Conservation (phyloP, 345 rosid genomes). For the Angophora floribunda region DNA sequence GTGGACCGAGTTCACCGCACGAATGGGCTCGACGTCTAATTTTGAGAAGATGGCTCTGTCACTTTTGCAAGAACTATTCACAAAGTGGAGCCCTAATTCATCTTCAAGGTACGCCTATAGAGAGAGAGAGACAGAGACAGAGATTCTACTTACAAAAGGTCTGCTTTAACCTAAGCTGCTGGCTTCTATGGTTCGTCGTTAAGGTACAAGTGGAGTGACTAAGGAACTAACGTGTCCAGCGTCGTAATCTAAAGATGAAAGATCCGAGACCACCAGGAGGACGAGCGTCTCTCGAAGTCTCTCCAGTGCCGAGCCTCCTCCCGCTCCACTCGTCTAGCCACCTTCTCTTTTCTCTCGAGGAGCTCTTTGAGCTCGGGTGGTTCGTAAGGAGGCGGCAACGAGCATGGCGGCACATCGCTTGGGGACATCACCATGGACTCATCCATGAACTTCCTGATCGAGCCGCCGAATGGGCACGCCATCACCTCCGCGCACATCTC, state of each 20-base stretch:
- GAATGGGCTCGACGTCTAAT: background rate
- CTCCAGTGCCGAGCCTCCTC: conserved; percentile 34
- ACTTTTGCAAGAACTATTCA: background rate
- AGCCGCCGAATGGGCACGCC: conserved; percentile 40
- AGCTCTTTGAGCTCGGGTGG: conserved; percentile 23
- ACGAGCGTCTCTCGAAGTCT: conserved; percentile 9
- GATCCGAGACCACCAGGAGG: background rate
- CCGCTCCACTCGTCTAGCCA: conserved; percentile 6
- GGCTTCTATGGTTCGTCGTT: background rate
- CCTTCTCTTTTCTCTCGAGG: conserved; percentile 13
- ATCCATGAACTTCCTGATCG: conserved; percentile 37
- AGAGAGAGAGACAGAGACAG: background rate
- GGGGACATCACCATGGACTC: conserved; percentile 60
- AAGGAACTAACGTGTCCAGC: too few species aligned
- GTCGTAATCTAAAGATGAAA: background rate
- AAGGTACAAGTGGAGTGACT: too few species aligned
- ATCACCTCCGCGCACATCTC: conserved; percentile 48
- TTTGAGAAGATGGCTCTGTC: background rate
- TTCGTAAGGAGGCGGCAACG: conserved; percentile 51
- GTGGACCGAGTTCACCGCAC: background rate
- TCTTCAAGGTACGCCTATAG: background rate
- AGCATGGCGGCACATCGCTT: conserved; percentile 43
- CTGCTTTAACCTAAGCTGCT: background rate
- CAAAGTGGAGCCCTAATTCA: background rate
- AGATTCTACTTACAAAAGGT: background rate